Conservation (phyloP, 768 basidiomycete genomes). For the Cystoderma amianthinum region DNA sequence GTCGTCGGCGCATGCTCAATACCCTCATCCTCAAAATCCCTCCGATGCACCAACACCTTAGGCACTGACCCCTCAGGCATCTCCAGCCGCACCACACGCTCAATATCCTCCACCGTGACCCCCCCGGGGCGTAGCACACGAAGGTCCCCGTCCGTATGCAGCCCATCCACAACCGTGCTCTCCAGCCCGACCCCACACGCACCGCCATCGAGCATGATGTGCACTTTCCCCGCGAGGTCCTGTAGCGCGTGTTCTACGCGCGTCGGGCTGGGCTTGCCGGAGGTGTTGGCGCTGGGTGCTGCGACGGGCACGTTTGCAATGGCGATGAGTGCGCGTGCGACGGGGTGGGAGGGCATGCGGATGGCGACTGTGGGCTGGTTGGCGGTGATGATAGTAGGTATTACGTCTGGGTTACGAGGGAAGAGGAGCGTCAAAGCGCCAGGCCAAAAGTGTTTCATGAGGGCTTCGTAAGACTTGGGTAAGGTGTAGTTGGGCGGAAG, state of each 20-base stretch:
- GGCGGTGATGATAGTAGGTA: constrained; percentile 78
- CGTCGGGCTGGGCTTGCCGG: constrained; percentile 92
- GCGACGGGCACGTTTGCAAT: constrained; percentile 71
- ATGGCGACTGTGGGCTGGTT: constrained; percentile 78
- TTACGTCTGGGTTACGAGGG: constrained; percentile 52
- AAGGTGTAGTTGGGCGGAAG: constrained; percentile 61
- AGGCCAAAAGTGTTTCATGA: constrained; percentile 91
- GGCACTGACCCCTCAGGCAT: constrained; percentile 29
- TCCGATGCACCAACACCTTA: constrained; percentile 67
- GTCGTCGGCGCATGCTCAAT: constrained; percentile 83
- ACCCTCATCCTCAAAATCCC: constrained; percentile 67
- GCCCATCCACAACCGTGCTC: constrained; percentile 91
- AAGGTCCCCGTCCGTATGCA: constrained; percentile 66
- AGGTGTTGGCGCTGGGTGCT: constrained; percentile 93
- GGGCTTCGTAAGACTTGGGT: constrained; percentile 56
- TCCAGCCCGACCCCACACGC: constrained; percentile 86
- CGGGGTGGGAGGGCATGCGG: constrained; percentile 91
- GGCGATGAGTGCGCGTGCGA: constrained; percentile 86
- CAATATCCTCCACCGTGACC: constrained; percentile 83
- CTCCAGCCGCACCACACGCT: constrained; percentile 44
- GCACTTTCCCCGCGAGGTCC: constrained; percentile 72
- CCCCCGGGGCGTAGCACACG: constrained; percentile 90
- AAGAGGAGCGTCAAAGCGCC: constrained; percentile 91
- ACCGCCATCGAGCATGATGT: constrained; percentile 88
- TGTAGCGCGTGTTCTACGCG: constrained; percentile 75